phyloP scores from a whole-genome alignment of 768 basidiomycete genomes.

The Russula olivacea region DNA sequence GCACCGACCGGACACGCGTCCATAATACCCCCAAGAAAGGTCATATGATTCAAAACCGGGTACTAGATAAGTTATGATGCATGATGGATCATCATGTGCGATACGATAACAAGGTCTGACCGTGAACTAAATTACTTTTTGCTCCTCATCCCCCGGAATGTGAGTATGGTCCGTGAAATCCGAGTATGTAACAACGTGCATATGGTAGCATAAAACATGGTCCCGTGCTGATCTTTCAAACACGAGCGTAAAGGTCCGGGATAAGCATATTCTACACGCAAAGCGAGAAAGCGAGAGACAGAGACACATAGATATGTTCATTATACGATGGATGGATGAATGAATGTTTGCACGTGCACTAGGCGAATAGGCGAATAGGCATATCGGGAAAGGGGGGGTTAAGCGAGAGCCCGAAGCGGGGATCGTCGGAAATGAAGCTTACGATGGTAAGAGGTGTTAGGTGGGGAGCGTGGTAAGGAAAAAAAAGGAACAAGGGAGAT shows the following conservation, averaged over 20 bases:
- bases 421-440: not conserved
- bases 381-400: not conserved
- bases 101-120: slow-evolving; percentile 10
- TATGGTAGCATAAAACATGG: not conserved
- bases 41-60: slow-evolving; percentile 4
- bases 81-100: slow-evolving; percentile 6
- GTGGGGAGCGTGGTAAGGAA: not conserved
- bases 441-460: not conserved
- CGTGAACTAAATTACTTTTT: slow-evolving; percentile 13
- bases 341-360: not conserved
- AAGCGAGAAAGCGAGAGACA: not conserved
- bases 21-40: not conserved
- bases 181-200: slow-evolving; percentile 7
- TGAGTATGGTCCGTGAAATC: slow-evolving; percentile 4
- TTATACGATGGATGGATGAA: not conserved
- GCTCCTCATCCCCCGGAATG: not conserved
- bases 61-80: not conserved
- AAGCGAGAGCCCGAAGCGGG: not conserved
- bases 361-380: not conserved
- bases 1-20: not conserved
- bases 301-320: not conserved
- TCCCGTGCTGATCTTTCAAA: not conserved
- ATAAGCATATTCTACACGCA: slow-evolving; percentile 6
- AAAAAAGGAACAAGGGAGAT: not conserved
- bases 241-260: not conserved